phyloP scores from a whole-genome alignment of 108 stramenopile genomes.

The Conticribra guillardii region DNA sequence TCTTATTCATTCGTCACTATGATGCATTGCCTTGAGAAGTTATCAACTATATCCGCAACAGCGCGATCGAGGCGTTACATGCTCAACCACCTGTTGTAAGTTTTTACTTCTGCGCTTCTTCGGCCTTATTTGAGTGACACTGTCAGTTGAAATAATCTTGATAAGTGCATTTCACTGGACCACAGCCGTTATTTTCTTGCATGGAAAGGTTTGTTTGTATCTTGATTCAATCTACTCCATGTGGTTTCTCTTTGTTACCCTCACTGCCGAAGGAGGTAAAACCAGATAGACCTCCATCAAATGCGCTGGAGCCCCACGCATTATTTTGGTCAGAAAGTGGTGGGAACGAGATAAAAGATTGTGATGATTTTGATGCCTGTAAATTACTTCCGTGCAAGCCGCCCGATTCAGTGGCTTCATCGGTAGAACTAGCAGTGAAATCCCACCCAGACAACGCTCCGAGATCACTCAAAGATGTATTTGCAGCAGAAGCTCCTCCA shows the following conservation, averaged over 20 bases:
- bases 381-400: conserved; percentile 10
- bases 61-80: no score
- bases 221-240: conserved; percentile 26
- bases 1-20: no score
- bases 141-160: background rate
- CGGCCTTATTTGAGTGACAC: no score
- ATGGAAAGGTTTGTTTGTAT: no score
- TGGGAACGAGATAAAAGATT: conserved; percentile 18
- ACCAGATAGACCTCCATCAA: conserved; percentile 12
- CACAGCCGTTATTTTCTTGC: background rate
- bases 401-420: conserved; percentile 1
- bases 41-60: no score
- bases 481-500: conserved; percentile 47
- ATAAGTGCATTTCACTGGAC: conserved; percentile 6
- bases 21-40: no score
- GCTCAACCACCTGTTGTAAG: no score
- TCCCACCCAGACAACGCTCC: conserved; percentile 40
- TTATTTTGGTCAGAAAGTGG: background rate
- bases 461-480: conserved; percentile 14
- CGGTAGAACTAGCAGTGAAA: conserved; percentile 20
- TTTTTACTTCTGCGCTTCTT: no score
- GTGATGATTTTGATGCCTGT: conserved; percentile 11
- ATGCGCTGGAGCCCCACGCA: conserved; percentile 35
- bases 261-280: conserved; percentile 3
- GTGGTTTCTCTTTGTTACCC: background rate